These are phyloP conservation scores for Russula compacta DNA, from an alignment of 768 basidiomycete genomes.

Conservation along the genomic window DNA sequence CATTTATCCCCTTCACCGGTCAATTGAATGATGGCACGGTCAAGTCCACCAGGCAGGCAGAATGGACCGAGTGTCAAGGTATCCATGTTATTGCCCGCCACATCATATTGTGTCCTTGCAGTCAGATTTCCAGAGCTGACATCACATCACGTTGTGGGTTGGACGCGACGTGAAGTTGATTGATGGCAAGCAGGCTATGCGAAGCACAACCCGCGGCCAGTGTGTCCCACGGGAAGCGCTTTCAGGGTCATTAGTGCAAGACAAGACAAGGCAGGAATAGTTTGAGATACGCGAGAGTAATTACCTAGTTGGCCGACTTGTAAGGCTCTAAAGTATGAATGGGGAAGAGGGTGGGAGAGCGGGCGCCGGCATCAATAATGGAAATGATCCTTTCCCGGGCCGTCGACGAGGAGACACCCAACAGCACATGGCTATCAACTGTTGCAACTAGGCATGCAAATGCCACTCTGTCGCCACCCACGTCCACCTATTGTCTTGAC, in stretches of 20 bases:
- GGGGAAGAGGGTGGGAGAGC: too few species aligned
- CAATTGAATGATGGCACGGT: background rate
- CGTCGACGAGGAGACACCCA: background rate
- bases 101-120: background rate
- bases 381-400: too few species aligned
- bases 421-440: background rate
- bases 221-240: background rate
- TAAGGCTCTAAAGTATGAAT: too few species aligned
- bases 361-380: too few species aligned
- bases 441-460: background rate
- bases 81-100: background rate
- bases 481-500: background rate
- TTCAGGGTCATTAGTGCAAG: background rate
- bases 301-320: too few species aligned
- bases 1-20: background rate
- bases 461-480: too few species aligned
- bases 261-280: too few species aligned
- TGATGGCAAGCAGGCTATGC: slow-evolving; percentile 11
- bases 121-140: background rate
- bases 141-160: background rate
- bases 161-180: background rate
- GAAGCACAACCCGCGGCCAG: background rate
- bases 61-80: background rate
- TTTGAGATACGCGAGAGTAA: too few species aligned
- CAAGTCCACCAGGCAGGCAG: too few species aligned